Evolutionary conservation across 2,329 filamentous ascomycete species (phyloP).

Genomic region (Colletotrichum siamense): DNA sequence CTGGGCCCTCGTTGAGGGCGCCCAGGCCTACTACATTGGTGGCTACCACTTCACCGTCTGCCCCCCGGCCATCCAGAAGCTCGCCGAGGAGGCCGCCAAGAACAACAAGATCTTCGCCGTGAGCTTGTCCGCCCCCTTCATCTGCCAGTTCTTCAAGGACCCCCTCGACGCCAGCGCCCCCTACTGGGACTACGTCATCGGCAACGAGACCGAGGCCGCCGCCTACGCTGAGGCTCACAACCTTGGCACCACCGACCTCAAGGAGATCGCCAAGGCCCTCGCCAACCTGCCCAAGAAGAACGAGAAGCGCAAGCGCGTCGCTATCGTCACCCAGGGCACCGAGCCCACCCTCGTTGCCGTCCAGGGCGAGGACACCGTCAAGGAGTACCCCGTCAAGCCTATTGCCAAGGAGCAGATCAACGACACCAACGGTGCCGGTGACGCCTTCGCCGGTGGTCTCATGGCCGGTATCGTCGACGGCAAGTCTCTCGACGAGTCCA

Average conservation of each 20-base stretch:
- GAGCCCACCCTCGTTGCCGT: constrained; percentile 86
- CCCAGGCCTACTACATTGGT: constrained; percentile 89
- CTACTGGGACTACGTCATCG: constrained; percentile 96
- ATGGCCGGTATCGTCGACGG: constrained; percentile 87
- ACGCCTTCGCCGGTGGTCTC: constrained; percentile 96
- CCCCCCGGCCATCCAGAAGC: constrained; percentile 85
- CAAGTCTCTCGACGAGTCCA: constrained; percentile 76
- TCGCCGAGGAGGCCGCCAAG: constrained; percentile 87
- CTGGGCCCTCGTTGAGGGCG: constrained; percentile 90
- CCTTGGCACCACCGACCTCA: constrained; percentile 77
- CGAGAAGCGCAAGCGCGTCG: constrained; percentile 79
- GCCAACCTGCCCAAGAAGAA: constrained; percentile 94
- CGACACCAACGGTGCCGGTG: constrained; percentile 96
- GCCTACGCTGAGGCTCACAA: constrained; percentile 85
- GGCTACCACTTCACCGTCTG: constrained; percentile 98
- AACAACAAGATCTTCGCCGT: constrained; percentile 93
- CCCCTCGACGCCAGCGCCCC: constrained; percentile 83
- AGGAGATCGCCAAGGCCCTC: constrained; percentile 84
- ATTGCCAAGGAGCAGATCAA: constrained; percentile 82
- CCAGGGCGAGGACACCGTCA: constrained; percentile 72
- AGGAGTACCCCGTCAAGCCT: constrained; percentile 80
- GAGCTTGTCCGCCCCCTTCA: constrained; percentile 94
- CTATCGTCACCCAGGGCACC: constrained; percentile 94
- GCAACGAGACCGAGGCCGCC: constrained; percentile 94
- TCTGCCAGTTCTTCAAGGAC: constrained; percentile 97